Evolutionary conservation across 768 basidiomycete genomes (phyloP).

Genomic region (Cystobasidiopsis lactophilus): DNA sequence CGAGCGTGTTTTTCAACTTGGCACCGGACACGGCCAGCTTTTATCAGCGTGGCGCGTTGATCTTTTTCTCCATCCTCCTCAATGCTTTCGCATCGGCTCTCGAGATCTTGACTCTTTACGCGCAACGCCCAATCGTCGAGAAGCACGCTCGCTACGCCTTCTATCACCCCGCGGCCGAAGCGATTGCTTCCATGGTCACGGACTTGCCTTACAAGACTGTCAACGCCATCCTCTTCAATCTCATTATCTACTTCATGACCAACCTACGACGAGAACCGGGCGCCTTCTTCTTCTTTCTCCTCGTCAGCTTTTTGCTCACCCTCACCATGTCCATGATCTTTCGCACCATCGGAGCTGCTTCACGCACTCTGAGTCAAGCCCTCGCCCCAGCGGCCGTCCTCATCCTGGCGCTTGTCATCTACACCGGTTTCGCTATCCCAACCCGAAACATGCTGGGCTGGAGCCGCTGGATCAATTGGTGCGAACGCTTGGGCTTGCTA

Average conservation of each 20-base stretch:
- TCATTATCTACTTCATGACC: slow-evolving; percentile 30
- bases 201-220: slow-evolving; percentile 24
- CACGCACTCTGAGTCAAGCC: slow-evolving; percentile 20
- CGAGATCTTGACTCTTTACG: slow-evolving; percentile 26
- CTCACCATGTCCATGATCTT: slow-evolving; percentile 28
- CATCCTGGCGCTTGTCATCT: slow-evolving; percentile 27
- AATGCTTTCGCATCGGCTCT: slow-evolving; percentile 26
- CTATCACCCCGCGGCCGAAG: slow-evolving; percentile 29
- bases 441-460: slow-evolving; percentile 22
- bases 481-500: not conserved
- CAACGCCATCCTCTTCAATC: slow-evolving; percentile 22
- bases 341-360: slow-evolving; percentile 20
- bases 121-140: slow-evolving; percentile 26
- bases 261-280: slow-evolving; percentile 27
- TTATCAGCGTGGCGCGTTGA: slow-evolving; percentile 50
- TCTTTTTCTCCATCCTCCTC: slow-evolving; percentile 55
- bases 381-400: slow-evolving; percentile 25
- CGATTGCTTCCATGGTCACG: slow-evolving; percentile 26
- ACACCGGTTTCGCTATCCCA: slow-evolving; percentile 25
- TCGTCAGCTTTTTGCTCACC: slow-evolving; percentile 26
- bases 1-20: slow-evolving; percentile 42
- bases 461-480: slow-evolving; percentile 8
- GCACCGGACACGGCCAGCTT: slow-evolving; percentile 37
- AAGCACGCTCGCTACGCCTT: slow-evolving; percentile 28
- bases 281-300: slow-evolving; percentile 28